Evolutionary conservation across 202 grass and related monocot genomes (phyloP).

Genomic region (Dendrocalamus latiflorus): DNA sequence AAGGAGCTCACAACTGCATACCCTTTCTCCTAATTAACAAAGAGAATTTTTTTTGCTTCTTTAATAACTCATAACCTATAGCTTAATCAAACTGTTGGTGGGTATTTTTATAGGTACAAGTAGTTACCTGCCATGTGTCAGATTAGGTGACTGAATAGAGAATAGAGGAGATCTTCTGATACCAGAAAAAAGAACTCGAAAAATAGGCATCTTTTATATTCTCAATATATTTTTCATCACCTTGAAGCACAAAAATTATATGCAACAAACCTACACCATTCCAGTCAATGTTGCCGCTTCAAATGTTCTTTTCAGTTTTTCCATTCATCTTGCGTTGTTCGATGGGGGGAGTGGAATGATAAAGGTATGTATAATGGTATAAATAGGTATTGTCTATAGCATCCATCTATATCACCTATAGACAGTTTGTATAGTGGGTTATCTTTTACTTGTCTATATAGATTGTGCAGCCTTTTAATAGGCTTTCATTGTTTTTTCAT

Average conservation of each 20-base stretch:
- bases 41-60: background rate
- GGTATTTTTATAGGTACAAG: background rate
- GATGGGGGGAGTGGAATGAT: background rate
- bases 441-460: too few relatives aligned
- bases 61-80: background rate
- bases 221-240: background rate
- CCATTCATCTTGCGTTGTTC: constrained; percentile 8
- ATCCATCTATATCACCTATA: too few relatives aligned
- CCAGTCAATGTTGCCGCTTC: constrained; percentile 1
- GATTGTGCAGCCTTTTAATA: too few relatives aligned
- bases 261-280: background rate
- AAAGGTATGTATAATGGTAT: background rate
- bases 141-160: background rate
- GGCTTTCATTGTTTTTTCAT: too few relatives aligned
- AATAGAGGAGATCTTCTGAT: background rate
- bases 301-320: background rate
- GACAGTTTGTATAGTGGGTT: too few relatives aligned
- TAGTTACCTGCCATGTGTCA: background rate
- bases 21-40: background rate
- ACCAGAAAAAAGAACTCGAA: background rate
- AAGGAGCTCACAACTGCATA: background rate
- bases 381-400: too few relatives aligned
- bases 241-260: background rate
- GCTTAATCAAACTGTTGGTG: background rate
- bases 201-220: background rate